Conservation (phyloP, 2,329 filamentous ascomycete species). For the Ilyonectria sp. region DNA sequence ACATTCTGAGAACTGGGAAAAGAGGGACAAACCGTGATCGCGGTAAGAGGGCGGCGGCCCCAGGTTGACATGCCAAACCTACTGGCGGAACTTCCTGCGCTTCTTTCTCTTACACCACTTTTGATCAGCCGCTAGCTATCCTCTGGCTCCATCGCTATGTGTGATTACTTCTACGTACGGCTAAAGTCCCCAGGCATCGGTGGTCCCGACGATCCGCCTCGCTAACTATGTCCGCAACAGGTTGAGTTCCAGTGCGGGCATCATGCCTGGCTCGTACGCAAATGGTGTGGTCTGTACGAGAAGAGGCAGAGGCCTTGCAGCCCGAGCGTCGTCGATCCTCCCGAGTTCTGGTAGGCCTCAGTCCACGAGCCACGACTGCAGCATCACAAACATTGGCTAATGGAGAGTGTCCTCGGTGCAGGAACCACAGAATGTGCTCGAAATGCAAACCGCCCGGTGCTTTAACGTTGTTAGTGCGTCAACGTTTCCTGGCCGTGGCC, state of each 20-base stretch:
- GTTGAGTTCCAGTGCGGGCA: slow-evolving; percentile 46
- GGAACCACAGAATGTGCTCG: slow-evolving; percentile 24
- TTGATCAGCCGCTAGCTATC: not conserved
- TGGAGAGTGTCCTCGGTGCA: not conserved
- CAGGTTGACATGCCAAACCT: not conserved
- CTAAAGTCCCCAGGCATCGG: not conserved
- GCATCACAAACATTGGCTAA: not conserved
- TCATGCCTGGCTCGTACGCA: slow-evolving; percentile 44
- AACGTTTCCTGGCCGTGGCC: slow-evolving; percentile 11
- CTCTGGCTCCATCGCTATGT: slow-evolving; percentile 32
- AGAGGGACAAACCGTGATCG: slow-evolving; percentile 8
- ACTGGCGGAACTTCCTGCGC: not conserved
- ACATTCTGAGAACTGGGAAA: slow-evolving; percentile 6
- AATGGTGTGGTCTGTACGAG: slow-evolving; percentile 44
- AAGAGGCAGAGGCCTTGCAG: slow-evolving; percentile 42
- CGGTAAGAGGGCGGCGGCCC: slow-evolving; percentile 11
- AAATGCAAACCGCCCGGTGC: slow-evolving; percentile 22
- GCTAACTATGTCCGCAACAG: slow-evolving; percentile 25
- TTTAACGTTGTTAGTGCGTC: slow-evolving; percentile 11
- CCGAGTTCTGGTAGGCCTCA: slow-evolving; percentile 43
- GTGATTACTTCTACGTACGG: slow-evolving; percentile 46
- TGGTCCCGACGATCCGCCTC: not conserved
- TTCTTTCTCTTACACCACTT: slow-evolving; percentile 4
- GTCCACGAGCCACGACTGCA: not conserved
- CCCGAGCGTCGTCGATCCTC: slow-evolving; percentile 43